Evolutionary conservation across 306 rosid species (phyloP), one percentile per base, ranked within the genome.

Genomic region (Purshia tridentata): DNA sequence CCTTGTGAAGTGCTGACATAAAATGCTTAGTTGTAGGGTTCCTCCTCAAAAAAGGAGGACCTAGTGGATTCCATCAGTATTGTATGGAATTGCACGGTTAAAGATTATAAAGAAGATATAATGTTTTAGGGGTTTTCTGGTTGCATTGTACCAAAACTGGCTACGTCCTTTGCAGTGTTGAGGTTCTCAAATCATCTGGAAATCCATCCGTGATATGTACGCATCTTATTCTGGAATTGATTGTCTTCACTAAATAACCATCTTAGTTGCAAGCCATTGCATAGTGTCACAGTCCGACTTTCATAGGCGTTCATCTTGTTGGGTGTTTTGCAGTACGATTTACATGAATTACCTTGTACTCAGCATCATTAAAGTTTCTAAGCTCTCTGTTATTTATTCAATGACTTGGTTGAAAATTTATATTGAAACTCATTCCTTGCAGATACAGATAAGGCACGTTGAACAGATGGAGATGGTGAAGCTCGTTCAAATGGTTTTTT

Each of bases 371-470:
- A 4, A 1, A 41, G 49, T 6, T n/a, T n/a, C n/a, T n/a, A n/a
- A n/a, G n/a, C 12, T 41, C 18, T 42, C 49, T 23, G 29, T 23
- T 23, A 23, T 23, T 23, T 57, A 9, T 35, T 35, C 19, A 15
- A 13, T 35, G 20, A 4, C 11, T 12, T 1, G 9, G 42, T 18
- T 63, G 71, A 41, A 63, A 39, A 47, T 51, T 74, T 16, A 45
- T 35, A 45, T 39, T 52, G 18, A 80, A 12, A 69, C 68, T 52
- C 68, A 10, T 74, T 40, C n/a, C 71, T 74, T 44, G 44, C 62
- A 69, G 83, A 80, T 6, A 22, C 51, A 5, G 73, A 69, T 40
- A 67, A 51, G 74, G 41, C 45, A 5, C 57, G 39, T 44, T 42
- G 73, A 78, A 23, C 45, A 10, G 59, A 45, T 46, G 70, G 47